Evolutionary conservation across 768 basidiomycete species (phyloP).

Genomic region (Glaciozyma martinii): DNA sequence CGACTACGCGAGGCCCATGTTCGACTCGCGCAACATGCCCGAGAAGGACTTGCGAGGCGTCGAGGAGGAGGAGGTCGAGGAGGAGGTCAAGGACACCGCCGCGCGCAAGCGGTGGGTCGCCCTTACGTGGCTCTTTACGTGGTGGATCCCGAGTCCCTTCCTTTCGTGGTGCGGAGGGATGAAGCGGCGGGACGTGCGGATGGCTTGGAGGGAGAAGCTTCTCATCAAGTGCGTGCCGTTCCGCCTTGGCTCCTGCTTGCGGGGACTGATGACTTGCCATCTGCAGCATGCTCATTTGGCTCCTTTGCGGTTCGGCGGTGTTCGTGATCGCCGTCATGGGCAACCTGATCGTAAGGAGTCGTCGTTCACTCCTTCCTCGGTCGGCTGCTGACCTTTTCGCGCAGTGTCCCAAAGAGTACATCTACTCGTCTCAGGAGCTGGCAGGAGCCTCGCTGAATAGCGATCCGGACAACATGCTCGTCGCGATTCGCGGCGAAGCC

Average conservation of each 20-base stretch:
- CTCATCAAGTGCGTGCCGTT: constrained; percentile 55
- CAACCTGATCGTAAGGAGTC: constrained; percentile 51
- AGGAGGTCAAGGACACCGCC: constrained; percentile 71
- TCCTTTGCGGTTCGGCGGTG: constrained; percentile 73
- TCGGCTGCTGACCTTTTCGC: background rate
- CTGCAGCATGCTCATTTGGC: constrained; percentile 72
- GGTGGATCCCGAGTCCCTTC: constrained; percentile 70
- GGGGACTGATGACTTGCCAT: background rate
- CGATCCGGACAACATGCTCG: constrained; percentile 66
- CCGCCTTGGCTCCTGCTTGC: background rate
- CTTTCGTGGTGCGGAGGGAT: constrained; percentile 71
- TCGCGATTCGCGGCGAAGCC: constrained; percentile 83
- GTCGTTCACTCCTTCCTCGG: too few species aligned
- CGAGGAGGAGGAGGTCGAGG: constrained; percentile 42
- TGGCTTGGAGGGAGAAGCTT: constrained; percentile 96
- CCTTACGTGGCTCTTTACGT: constrained; percentile 81
- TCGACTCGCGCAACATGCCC: constrained; percentile 18
- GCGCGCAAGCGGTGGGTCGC: constrained; percentile 79
- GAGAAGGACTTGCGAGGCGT: constrained; percentile 10
- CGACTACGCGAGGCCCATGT: constrained; percentile 20
- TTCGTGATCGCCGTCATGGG: constrained; percentile 90
- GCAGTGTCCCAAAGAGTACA: constrained; percentile 78
- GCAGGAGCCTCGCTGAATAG: constrained; percentile 54
- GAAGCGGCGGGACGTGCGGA: constrained; percentile 86
- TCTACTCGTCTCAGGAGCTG: constrained; percentile 72